Percentiles rank a stretch among this genome's conserved stretches.
phyloP scores from a whole-genome alignment of 345 rosid species.

The Aquilaria malaccensis region DNA sequence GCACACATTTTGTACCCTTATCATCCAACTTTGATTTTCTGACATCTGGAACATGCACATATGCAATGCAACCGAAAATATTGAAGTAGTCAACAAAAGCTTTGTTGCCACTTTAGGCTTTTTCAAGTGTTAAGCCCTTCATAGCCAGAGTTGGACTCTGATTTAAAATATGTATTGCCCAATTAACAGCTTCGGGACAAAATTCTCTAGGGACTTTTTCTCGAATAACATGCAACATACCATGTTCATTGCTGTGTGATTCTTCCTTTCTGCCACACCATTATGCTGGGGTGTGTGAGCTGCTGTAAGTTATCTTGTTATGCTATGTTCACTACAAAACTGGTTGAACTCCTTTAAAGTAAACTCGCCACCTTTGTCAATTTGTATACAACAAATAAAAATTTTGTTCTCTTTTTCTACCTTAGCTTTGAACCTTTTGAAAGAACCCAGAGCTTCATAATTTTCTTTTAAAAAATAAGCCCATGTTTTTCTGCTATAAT shows the following conservation, averaged over 20 bases:
- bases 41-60: too few species aligned
- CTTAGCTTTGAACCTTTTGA: not conserved
- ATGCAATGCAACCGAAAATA: too few species aligned
- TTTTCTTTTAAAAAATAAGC: not conserved
- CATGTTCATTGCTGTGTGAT: not conserved
- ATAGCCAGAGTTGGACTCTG: not conserved
- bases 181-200: not conserved
- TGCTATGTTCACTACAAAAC: not conserved
- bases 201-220: not conserved
- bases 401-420: not conserved
- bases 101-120: not conserved
- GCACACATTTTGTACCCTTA: not conserved
- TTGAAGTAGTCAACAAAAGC: too few species aligned
- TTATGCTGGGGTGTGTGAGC: not conserved
- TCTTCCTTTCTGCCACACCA: not conserved
- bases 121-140: not conserved
- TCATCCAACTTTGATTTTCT: not conserved
- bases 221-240: not conserved
- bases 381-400: not conserved
- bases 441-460: not conserved
- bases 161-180: not conserved
- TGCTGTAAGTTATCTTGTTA: not conserved
- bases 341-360: not conserved
- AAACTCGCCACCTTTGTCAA: not conserved
- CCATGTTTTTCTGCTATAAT: not conserved